Conservation (phyloP, 2,329 filamentous ascomycete species). For the Arthrobotrys entomopaga region DNA sequence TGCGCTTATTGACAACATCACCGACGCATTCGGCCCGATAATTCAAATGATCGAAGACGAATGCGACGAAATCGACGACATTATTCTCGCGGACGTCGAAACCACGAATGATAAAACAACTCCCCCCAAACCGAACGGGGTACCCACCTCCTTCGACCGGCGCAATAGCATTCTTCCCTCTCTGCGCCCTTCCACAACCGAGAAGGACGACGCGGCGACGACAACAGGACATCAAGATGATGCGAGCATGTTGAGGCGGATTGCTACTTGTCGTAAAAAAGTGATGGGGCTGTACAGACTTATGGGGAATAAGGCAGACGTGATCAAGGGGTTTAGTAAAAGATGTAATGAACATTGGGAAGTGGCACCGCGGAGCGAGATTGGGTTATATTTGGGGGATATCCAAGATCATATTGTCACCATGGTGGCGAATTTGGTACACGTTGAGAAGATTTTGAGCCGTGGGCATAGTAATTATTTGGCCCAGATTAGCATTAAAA, state of each 20-base stretch:
- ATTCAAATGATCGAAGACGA: conserved; percentile 87
- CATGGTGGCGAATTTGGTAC: conserved; percentile 95
- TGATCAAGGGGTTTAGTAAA: conserved; percentile 96
- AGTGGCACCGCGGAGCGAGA: conserved; percentile 93
- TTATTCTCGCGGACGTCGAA: conserved; percentile 82
- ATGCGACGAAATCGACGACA: conserved; percentile 92
- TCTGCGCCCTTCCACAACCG: conserved; percentile 31
- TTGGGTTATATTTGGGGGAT: conserved; percentile 94
- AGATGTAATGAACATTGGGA: conserved; percentile 98
- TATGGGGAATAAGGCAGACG: conserved; percentile 96
- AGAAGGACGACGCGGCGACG: conserved; percentile 68
- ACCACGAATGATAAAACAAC: background rate
- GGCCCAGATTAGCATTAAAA: conserved; percentile 91
- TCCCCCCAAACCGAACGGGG: background rate
- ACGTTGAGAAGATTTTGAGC: conserved; percentile 97
- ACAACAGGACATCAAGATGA: conserved; percentile 74
- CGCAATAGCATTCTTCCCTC: conserved; percentile 7
- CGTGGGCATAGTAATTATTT: conserved; percentile 96
- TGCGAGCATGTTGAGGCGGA: conserved; percentile 83
- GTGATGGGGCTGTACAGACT: conserved; percentile 93
- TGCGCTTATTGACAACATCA: conserved; percentile 93
- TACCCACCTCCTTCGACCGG: conserved; percentile 5
- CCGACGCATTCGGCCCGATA: conserved; percentile 91
- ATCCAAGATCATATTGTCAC: conserved; percentile 99
- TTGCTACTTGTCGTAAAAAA: conserved; percentile 91